These are phyloP conservation scores for Turnera subulata DNA, from an alignment of 345 rosid genomes.

Conservation along the genomic window DNA sequence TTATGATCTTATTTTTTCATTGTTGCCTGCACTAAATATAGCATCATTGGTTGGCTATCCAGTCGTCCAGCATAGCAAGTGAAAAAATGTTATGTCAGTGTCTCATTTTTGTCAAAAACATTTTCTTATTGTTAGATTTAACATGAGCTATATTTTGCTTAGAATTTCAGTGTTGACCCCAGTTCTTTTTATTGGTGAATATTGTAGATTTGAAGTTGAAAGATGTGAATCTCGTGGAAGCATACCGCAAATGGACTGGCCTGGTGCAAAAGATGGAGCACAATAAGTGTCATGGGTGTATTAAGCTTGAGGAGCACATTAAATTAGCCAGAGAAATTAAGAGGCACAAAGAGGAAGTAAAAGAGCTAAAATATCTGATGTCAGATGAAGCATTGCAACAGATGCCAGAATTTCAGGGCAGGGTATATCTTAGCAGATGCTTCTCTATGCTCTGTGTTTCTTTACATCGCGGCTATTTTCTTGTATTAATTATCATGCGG, in stretches of 20 bases:
- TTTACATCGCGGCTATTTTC: constrained; percentile 15
- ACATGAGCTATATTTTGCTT: background rate
- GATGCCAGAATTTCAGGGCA: constrained; percentile 96
- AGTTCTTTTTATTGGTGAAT: constrained; percentile 7
- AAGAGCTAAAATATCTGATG: constrained; percentile 50
- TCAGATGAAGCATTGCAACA: constrained; percentile 89
- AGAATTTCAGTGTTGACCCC: background rate
- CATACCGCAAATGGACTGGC: constrained; percentile 53
- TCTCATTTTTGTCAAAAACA: too few species aligned
- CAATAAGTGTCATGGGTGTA: constrained; percentile 89
- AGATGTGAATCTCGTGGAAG: constrained; percentile 55
- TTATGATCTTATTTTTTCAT: too few species aligned
- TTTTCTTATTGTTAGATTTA: too few species aligned
- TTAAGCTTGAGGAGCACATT: constrained; percentile 78
- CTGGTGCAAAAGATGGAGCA: constrained; percentile 69
- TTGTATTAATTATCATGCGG: constrained; percentile 8
- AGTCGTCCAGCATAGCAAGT: too few species aligned
- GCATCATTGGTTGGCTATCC: too few species aligned
- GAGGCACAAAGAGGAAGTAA: constrained; percentile 63
- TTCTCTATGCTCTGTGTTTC: background rate
- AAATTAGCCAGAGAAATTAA: constrained; percentile 62
- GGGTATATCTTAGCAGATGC: constrained; percentile 45
- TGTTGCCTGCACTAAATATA: too few species aligned
- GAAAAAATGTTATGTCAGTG: too few species aligned
- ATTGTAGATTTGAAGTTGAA: constrained; percentile 72